Evolutionary conservation across 768 basidiomycete species (phyloP).

Genomic region (Leccinum obscurum): DNA sequence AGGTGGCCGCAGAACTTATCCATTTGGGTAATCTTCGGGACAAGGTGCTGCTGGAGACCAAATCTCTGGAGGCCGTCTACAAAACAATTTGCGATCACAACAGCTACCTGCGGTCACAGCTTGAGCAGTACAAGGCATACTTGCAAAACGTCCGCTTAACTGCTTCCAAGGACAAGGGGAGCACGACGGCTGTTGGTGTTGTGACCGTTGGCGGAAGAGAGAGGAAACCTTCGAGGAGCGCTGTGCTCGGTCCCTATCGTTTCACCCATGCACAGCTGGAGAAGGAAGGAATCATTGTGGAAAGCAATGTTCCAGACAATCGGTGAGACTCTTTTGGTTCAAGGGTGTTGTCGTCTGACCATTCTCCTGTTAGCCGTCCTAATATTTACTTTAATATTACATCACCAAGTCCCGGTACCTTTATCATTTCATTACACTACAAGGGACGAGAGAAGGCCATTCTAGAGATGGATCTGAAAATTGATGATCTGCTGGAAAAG

Average conservation of each 20-base stretch:
- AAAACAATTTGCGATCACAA: slow-evolving; percentile 99
- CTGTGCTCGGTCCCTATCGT: slow-evolving; percentile 91
- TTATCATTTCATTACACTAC: slow-evolving; percentile 98
- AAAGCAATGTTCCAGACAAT: slow-evolving; percentile 99
- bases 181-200: slow-evolving; percentile 87
- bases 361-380: slow-evolving; percentile 62
- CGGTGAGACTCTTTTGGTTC: slow-evolving; percentile 50
- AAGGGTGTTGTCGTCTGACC: neutral
- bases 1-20: slow-evolving; percentile 91
- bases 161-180: slow-evolving; percentile 85
- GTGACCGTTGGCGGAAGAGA: slow-evolving; percentile 97
- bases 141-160: slow-evolving; percentile 94
- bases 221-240: slow-evolving; percentile 84
- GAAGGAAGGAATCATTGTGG: slow-evolving; percentile 98
- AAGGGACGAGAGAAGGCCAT: slow-evolving; percentile 99
- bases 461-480: slow-evolving; percentile 99
- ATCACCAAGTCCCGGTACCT: slow-evolving; percentile 96
- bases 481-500: slow-evolving; percentile 97
- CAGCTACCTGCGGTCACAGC: slow-evolving; percentile 91
- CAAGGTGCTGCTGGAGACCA: slow-evolving; percentile 91
- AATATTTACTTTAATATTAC: slow-evolving; percentile 99
- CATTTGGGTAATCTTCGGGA: slow-evolving; percentile 96
- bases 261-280: slow-evolving; percentile 98
- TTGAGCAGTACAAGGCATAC: slow-evolving; percentile 99
- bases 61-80: slow-evolving; percentile 94